These are phyloP conservation scores for Vicia sativa DNA, from an alignment of 306 rosid species.

Conservation along the genomic window DNA sequence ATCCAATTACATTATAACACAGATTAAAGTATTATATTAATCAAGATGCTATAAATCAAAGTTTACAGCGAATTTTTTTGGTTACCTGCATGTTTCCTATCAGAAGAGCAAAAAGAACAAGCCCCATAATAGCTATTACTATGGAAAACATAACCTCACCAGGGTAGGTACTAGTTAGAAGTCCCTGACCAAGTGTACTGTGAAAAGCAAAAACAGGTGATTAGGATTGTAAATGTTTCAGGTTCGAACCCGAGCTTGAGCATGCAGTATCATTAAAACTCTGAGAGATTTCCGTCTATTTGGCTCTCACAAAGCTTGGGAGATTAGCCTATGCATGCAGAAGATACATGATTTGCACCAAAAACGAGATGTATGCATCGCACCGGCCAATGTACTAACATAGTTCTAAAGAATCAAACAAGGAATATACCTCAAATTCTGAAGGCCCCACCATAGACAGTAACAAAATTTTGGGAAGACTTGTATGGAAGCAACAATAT, in stretches of 20 bases:
- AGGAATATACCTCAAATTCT: slow-evolving; percentile 69
- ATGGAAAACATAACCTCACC: slow-evolving; percentile 83
- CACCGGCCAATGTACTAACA: too few species aligned
- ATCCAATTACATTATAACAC: slow-evolving; percentile 31
- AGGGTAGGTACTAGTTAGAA: slow-evolving; percentile 74
- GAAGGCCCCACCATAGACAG: slow-evolving; percentile 96
- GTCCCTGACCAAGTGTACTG: slow-evolving; percentile 98
- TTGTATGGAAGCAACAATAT: slow-evolving; percentile 54
- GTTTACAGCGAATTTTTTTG: neutral
- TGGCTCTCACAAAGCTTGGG: too few species aligned
- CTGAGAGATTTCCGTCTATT: too few species aligned
- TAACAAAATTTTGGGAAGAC: slow-evolving; percentile 68
- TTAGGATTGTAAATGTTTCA: neutral
- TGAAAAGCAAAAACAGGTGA: slow-evolving; percentile 37
- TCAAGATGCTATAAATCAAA: slow-evolving; percentile 23
- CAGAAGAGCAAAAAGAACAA: slow-evolving; percentile 79
- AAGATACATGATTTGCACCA: too few species aligned
- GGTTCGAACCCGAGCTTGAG: too few species aligned
- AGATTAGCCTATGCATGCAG: too few species aligned
- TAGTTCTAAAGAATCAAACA: slow-evolving; percentile 19
- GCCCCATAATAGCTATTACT: slow-evolving; percentile 68
- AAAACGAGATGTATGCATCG: too few species aligned
- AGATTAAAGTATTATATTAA: slow-evolving; percentile 10
- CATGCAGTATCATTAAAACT: too few species aligned
- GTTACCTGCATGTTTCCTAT: slow-evolving; percentile 94